Evolutionary conservation across 805 yeast species (phyloP).

Genomic region (Clavispora carvajalis): DNA sequence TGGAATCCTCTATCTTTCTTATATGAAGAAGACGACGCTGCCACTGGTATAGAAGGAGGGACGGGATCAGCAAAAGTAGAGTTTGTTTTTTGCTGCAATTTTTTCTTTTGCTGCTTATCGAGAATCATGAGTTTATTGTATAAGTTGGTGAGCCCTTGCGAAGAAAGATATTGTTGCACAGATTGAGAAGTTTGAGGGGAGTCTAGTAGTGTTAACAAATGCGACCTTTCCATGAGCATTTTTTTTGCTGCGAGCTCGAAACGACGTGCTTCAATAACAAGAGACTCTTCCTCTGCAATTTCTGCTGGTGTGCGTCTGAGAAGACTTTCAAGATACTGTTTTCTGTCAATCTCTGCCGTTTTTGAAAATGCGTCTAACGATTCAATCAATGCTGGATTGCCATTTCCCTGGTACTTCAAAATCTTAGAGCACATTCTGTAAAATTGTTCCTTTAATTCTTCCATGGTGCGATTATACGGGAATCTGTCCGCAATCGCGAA

Average conservation of each 20-base stretch:
- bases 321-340: conserved; percentile 70
- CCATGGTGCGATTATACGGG: conserved; percentile 47
- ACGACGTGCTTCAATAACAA: conserved; percentile 86
- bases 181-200: conserved; percentile 78
- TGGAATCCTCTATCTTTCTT: conserved; percentile 38
- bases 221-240: conserved; percentile 77
- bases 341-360: conserved; percentile 70
- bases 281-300: conserved; percentile 94
- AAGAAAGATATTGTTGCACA: conserved; percentile 69
- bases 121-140: conserved; percentile 71
- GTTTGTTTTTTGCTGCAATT: conserved; percentile 34
- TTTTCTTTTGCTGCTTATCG: conserved; percentile 55
- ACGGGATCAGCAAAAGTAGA: conserved; percentile 37
- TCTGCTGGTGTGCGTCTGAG: conserved; percentile 89
- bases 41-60: conserved; percentile 51
- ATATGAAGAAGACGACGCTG: conserved; percentile 48
- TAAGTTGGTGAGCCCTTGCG: conserved; percentile 85
- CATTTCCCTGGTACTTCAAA: conserved; percentile 37
- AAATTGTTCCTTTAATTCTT: conserved; percentile 80
- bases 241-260: conserved; percentile 90
- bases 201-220: conserved; percentile 71
- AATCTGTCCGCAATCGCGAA: conserved; percentile 61
- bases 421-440: conserved; percentile 57
- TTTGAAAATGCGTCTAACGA: conserved; percentile 61
- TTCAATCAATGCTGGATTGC: conserved; percentile 47